These are phyloP conservation scores for Shiraia bambusicola DNA, from an alignment of 2,329 filamentous ascomycete species.

Conservation along the genomic window DNA sequence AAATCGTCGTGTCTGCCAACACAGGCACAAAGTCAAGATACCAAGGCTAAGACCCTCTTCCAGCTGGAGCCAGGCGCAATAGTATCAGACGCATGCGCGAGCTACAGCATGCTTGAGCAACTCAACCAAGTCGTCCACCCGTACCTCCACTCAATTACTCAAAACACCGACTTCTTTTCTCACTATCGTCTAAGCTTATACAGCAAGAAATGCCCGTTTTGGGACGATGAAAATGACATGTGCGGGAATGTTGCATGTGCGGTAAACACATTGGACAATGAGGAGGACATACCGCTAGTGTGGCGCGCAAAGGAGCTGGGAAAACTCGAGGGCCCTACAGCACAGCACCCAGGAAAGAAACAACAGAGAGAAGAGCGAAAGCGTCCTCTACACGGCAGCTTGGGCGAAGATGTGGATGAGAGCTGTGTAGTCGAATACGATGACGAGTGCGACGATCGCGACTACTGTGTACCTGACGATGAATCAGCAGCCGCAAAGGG, in stretches of 20 bases:
- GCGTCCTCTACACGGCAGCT: slow-evolving; percentile 74
- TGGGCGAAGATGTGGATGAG: slow-evolving; percentile 87
- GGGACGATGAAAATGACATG: slow-evolving; percentile 89
- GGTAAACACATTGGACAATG: slow-evolving; percentile 91
- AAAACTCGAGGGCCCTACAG: slow-evolving; percentile 86
- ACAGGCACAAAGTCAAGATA: slow-evolving; percentile 26
- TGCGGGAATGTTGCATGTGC: slow-evolving; percentile 97
- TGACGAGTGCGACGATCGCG: slow-evolving; percentile 92
- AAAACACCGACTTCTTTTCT: slow-evolving; percentile 93
- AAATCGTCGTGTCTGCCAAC: slow-evolving; percentile 20
- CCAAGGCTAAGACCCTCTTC: slow-evolving; percentile 43
- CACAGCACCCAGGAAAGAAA: slow-evolving; percentile 79
- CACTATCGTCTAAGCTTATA: slow-evolving; percentile 95
- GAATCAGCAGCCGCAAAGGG: slow-evolving; percentile 83
- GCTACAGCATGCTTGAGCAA: slow-evolving; percentile 83
- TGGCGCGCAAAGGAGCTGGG: slow-evolving; percentile 92
- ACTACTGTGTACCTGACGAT: slow-evolving; percentile 96
- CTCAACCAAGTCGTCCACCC: slow-evolving; percentile 78
- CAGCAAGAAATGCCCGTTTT: slow-evolving; percentile 93
- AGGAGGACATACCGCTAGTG: slow-evolving; percentile 86
- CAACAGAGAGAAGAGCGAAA: slow-evolving; percentile 70
- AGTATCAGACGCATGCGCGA: slow-evolving; percentile 91
- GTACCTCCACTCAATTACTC: slow-evolving; percentile 76
- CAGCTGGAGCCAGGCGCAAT: slow-evolving; percentile 88
- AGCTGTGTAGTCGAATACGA: slow-evolving; percentile 97